These are phyloP conservation scores for Toxoplasma gondii DNA, from an alignment of 169 alveolate genomes.

Conservation along the genomic window DNA sequence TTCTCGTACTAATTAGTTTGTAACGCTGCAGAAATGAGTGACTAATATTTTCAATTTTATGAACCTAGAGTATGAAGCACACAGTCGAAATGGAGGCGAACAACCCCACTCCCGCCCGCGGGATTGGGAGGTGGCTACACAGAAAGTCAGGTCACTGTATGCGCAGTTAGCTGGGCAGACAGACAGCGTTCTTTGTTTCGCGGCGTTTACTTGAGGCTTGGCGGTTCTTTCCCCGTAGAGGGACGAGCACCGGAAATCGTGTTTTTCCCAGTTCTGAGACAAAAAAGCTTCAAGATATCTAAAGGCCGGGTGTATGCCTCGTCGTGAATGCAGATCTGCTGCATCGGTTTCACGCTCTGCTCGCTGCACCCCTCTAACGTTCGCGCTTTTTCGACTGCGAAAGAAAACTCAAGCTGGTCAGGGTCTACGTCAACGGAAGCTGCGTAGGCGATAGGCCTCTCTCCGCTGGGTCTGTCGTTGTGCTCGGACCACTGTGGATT, in stretches of 20 bases:
- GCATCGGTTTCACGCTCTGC: not conserved
- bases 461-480: slow-evolving; percentile 21
- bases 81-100: too few species aligned
- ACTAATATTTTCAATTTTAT: too few species aligned
- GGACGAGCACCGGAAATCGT: not conserved
- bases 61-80: too few species aligned
- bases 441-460: slow-evolving; percentile 25
- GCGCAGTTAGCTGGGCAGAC: too few species aligned
- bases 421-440: slow-evolving; percentile 36
- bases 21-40: too few species aligned
- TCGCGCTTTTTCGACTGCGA: not conserved
- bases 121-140: too few species aligned
- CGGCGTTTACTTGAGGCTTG: too few species aligned
- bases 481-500: slow-evolving; percentile 16
- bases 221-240: too few species aligned
- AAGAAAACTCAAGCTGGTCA: not conserved
- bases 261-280: not conserved
- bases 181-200: too few species aligned
- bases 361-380: not conserved
- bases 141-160: too few species aligned
- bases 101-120: too few species aligned
- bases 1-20: too few species aligned
- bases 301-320: not conserved
- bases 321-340: slow-evolving; percentile 16
- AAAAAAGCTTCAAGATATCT: slow-evolving; percentile 15